These are phyloP conservation scores for Phytopythium kandeliae DNA, from an alignment of 352 stramenopile genomes.

Conservation along the genomic window DNA sequence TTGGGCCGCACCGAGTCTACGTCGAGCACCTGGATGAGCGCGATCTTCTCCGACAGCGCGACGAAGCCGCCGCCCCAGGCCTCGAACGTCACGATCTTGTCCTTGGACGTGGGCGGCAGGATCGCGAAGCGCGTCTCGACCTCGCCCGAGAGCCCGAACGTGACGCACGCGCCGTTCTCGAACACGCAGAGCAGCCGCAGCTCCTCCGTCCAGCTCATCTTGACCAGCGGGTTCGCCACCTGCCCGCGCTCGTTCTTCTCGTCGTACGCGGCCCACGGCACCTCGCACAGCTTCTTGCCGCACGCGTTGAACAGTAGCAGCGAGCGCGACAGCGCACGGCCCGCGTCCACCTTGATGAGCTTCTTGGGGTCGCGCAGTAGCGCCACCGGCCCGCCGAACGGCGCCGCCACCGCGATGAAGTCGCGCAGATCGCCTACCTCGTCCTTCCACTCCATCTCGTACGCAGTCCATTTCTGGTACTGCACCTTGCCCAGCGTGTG, in stretches of 20 bases:
- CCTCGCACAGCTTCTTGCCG: conserved; percentile 45
- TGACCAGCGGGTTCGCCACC: conserved; percentile 47
- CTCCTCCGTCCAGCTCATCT: conserved; percentile 80
- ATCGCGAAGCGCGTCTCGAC: conserved; percentile 70
- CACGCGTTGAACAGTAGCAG: conserved; percentile 77
- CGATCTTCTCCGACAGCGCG: conserved; percentile 77
- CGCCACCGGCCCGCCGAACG: conserved; percentile 65
- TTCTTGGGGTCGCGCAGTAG: conserved; percentile 74
- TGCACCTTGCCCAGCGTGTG: conserved; percentile 82
- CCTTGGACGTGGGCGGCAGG: conserved; percentile 50
- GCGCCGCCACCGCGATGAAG: conserved; percentile 49
- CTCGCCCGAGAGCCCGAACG: conserved; percentile 65
- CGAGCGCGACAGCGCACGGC: conserved; percentile 38
- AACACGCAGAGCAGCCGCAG: conserved; percentile 78
- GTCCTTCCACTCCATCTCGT: conserved; percentile 58
- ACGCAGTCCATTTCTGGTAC: conserved; percentile 82
- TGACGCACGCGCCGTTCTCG: conserved; percentile 60
- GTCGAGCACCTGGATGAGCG: conserved; percentile 74
- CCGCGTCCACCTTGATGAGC: conserved; percentile 57
- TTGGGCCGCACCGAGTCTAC: conserved; percentile 76
- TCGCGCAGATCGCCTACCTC: conserved; percentile 61
- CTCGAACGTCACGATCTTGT: conserved; percentile 77
- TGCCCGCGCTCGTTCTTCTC: conserved; percentile 35
- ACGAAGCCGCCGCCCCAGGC: conserved; percentile 70
- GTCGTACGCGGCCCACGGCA: conserved; percentile 67